phyloP scores from a whole-genome alignment of 345 rosid genomes.

The Syzygium aqueum region DNA sequence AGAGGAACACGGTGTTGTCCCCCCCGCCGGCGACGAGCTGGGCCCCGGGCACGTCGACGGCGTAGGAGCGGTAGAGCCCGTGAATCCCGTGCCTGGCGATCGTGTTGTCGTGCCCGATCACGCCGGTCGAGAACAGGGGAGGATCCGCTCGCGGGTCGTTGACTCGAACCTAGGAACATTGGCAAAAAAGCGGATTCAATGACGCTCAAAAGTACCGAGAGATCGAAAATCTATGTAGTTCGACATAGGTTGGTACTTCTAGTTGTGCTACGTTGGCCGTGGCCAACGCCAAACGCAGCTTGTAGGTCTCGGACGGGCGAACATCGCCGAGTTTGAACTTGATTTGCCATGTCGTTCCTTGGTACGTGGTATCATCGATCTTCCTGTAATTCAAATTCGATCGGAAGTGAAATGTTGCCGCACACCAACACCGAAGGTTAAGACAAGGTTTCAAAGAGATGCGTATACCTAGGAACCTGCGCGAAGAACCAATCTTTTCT shows the following conservation, averaged over 20 bases:
- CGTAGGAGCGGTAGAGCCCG: conserved; percentile 45
- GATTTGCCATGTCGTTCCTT: conserved; percentile 47
- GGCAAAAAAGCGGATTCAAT: background rate
- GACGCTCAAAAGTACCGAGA: background rate
- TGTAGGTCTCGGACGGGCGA: conserved; percentile 17
- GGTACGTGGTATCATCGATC: conserved; percentile 7
- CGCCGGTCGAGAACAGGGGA: conserved; percentile 41
- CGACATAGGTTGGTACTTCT: conserved; percentile 14
- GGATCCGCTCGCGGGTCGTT: conserved; percentile 16
- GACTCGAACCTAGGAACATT: conserved; percentile 19
- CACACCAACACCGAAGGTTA: background rate
- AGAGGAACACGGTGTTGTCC: conserved; percentile 38
- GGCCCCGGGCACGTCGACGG: conserved; percentile 20
- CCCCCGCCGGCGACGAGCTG: conserved; percentile 25
- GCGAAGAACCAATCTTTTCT: conserved; percentile 82
- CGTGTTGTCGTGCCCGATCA: conserved; percentile 57
- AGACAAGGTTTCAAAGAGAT: background rate
- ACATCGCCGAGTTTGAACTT: conserved; percentile 28
- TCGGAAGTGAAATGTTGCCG: background rate
- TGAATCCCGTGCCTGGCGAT: conserved; percentile 63
- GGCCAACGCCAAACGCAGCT: conserved; percentile 45
- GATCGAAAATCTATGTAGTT: background rate
- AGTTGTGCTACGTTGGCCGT: conserved; percentile 44
- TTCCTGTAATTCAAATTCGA: conserved; percentile 8
- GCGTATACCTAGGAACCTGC: conserved; percentile 62